Conservation (phyloP, 1,139 yeast species). For the Pichia sp. region DNA sequence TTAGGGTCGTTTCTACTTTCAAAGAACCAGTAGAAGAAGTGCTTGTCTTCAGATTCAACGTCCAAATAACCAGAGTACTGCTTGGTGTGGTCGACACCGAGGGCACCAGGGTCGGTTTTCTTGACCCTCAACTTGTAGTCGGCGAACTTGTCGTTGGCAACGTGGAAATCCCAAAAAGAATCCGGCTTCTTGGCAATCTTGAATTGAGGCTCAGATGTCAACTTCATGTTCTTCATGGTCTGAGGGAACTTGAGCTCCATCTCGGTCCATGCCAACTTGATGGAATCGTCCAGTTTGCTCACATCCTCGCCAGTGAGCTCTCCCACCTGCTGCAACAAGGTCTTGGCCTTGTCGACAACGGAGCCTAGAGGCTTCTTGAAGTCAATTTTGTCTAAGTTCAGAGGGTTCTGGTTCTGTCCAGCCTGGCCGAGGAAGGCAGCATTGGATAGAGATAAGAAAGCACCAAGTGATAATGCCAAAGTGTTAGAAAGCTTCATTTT, state of each 20-base stretch:
- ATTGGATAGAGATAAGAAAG: constrained; percentile 10
- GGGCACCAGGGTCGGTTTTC: constrained; percentile 28
- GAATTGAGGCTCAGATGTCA: constrained; percentile 50
- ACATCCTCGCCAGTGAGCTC: constrained; percentile 18
- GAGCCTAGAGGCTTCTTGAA: constrained; percentile 1
- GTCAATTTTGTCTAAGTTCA: constrained; percentile 9
- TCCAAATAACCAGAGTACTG: constrained; percentile 69
- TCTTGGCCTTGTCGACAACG: constrained; percentile 15
- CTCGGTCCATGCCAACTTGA: constrained; percentile 27
- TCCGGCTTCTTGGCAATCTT: constrained; percentile 34
- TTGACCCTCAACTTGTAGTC: constrained; percentile 32
- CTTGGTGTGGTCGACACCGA: constrained; percentile 47
- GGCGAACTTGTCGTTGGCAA: constrained; percentile 28
- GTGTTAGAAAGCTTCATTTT: constrained; percentile 17
- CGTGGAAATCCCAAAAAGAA: constrained; percentile 54
- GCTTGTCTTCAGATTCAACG: constrained; percentile 54
- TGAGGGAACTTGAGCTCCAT: constrained; percentile 46
- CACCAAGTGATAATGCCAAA: constrained; percentile 14
- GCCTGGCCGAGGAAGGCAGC: constrained; percentile 9
- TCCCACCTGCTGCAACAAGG: constrained; percentile 21
- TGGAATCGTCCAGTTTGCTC: constrained; percentile 19
- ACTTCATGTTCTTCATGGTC: constrained; percentile 44
- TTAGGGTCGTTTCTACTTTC: constrained; percentile 66
- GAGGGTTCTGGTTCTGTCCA: constrained; percentile 17
- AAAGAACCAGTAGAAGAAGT: constrained; percentile 76